Percentiles rank a stretch among this genome's conserved stretches.
phyloP scores from a whole-genome alignment of 306 rosid genomes.

The Vigna nakashimae region DNA sequence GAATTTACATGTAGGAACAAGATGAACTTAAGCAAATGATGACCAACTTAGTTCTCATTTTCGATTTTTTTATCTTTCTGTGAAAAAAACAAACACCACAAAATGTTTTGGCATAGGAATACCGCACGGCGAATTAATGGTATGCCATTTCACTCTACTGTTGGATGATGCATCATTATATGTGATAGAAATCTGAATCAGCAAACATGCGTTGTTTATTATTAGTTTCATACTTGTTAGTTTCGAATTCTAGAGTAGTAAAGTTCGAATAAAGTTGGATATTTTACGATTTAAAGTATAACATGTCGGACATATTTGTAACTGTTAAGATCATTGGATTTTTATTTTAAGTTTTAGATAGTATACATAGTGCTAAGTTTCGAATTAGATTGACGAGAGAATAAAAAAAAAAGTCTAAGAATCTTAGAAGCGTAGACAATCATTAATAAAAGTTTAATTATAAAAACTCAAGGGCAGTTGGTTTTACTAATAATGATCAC shows the following conservation, averaged over 20 bases:
- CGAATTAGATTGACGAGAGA: too few species aligned
- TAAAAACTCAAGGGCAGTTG: too few species aligned
- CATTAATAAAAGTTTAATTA: too few species aligned
- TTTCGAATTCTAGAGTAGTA: background rate
- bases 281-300: background rate
- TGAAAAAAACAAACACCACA: background rate
- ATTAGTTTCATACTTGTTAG: background rate
- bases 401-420: too few species aligned
- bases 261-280: background rate
- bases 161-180: conserved; percentile 37
- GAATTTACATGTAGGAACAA: conserved; percentile 44
- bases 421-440: too few species aligned
- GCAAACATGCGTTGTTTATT: too few species aligned
- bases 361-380: too few species aligned
- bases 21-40: conserved; percentile 45
- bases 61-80: too few species aligned
- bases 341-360: too few species aligned
- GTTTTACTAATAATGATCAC: too few species aligned
- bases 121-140: background rate
- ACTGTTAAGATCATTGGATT: too few species aligned
- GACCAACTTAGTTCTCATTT: conserved; percentile 19
- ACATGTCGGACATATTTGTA: too few species aligned
- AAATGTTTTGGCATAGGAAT: conserved; percentile 29
- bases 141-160: conserved; percentile 19
- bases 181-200: conserved; percentile 29